phyloP scores from a whole-genome alignment of 2,329 filamentous ascomycete genomes.

The Alternaria ethzedia region DNA sequence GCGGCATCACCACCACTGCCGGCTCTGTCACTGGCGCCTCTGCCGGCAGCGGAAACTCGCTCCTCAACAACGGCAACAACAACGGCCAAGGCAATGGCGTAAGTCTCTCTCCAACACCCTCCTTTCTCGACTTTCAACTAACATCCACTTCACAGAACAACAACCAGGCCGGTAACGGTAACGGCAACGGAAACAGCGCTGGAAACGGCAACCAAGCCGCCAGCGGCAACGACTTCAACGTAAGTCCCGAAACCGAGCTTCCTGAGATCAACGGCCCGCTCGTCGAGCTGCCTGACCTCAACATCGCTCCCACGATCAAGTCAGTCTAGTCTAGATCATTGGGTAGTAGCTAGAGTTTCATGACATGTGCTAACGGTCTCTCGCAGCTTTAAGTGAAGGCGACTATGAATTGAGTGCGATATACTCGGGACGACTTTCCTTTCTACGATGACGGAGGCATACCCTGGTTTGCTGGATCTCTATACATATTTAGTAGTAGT shows the following conservation, averaged over 20 bases:
- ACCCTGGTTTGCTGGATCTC: background rate
- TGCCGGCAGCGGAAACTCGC: constrained; percentile 8
- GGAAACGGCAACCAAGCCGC: constrained; percentile 11
- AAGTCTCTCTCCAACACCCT: background rate
- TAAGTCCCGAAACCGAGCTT: constrained; percentile 13
- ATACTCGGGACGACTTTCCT: background rate
- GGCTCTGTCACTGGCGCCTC: constrained; percentile 15
- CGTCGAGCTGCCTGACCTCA: constrained; percentile 6
- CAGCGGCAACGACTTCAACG: constrained; percentile 20
- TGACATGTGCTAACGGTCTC: background rate
- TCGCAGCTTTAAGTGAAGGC: background rate
- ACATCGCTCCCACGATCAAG: constrained; percentile 10
- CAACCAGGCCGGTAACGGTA: constrained; percentile 3
- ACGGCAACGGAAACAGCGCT: constrained; percentile 15
- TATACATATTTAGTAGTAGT: background rate
- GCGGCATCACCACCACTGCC: constrained; percentile 2
- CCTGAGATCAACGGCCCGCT: background rate
- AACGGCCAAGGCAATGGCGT: constrained; percentile 12
- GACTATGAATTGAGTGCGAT: background rate
- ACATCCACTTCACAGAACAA: background rate
- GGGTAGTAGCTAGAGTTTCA: background rate
- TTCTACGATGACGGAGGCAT: background rate
- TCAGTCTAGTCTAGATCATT: constrained; percentile 6
- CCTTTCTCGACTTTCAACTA: background rate
- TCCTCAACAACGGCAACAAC: constrained; percentile 7